Evolutionary conservation across 2,329 filamentous ascomycete genomes (phyloP).

Genomic region (Fusarium buxicola): DNA sequence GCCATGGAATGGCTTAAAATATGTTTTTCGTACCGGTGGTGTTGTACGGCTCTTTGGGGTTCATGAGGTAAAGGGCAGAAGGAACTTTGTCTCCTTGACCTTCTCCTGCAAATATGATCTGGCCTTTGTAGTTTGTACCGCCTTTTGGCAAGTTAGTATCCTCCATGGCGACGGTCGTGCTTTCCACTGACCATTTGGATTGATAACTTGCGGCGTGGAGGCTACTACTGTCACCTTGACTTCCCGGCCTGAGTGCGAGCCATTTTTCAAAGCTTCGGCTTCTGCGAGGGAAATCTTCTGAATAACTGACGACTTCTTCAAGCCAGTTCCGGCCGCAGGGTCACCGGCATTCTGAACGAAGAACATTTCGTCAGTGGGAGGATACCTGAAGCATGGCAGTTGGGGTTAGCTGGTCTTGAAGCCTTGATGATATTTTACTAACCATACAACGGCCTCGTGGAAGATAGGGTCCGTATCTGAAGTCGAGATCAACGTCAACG

Average conservation of each 20-base stretch:
- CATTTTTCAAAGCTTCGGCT: conserved; percentile 48
- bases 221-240: conserved; percentile 58
- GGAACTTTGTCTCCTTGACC: conserved; percentile 57
- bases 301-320: conserved; percentile 63
- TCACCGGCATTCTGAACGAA: conserved; percentile 66
- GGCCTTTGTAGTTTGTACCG: conserved; percentile 61
- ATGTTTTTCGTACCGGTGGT: conserved; percentile 54
- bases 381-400: conserved; percentile 41
- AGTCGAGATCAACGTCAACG: conserved; percentile 61
- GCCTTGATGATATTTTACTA: not conserved
- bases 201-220: conserved; percentile 58
- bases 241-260: conserved; percentile 38
- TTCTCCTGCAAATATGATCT: conserved; percentile 62
- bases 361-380: conserved; percentile 63
- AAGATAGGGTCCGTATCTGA: conserved; percentile 60
- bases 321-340: conserved; percentile 59
- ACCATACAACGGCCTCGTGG: conserved; percentile 67
- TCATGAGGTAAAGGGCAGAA: conserved; percentile 43
- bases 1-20: rapidly evolving
- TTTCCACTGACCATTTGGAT: conserved; percentile 59
- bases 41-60: conserved; percentile 59
- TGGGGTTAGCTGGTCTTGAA: not conserved
- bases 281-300: conserved; percentile 62
- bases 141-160: conserved; percentile 47
- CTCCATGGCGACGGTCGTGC: not conserved